Conservation (phyloP, 2,329 filamentous ascomycete genomes). For the Alternaria triticimaculans region DNA sequence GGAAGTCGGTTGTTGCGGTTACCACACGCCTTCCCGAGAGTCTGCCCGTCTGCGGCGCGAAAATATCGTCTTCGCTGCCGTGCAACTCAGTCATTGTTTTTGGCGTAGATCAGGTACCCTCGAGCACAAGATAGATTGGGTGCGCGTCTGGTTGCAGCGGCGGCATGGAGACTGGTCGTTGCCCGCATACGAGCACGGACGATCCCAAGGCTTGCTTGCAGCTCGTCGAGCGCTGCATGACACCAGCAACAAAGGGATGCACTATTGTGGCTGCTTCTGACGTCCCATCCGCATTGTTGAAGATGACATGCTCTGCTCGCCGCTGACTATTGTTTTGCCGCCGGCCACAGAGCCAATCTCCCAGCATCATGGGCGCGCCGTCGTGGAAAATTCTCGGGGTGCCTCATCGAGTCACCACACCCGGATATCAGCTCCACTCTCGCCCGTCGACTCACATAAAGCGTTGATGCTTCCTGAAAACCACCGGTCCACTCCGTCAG, state of each 20-base stretch:
- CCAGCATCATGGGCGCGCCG: conserved; percentile 25
- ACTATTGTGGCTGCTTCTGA: conserved; percentile 17
- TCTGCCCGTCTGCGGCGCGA: neutral
- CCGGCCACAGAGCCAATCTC: conserved; percentile 20
- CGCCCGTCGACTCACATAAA: conserved; percentile 33
- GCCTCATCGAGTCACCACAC: conserved; percentile 36
- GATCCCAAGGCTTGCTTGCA: conserved; percentile 4
- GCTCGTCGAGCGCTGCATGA: conserved; percentile 21
- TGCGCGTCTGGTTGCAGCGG: neutral
- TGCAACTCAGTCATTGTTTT: conserved; percentile 16
- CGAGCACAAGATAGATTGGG: neutral
- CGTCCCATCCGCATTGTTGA: conserved; percentile 9
- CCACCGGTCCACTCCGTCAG: conserved; percentile 6
- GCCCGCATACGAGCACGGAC: conserved; percentile 20
- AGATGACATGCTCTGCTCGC: conserved; percentile 19
- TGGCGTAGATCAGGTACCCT: conserved; percentile 8
- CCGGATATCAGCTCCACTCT: conserved; percentile 35
- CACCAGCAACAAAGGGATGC: conserved; percentile 14
- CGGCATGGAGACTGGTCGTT: neutral
- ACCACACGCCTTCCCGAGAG: conserved; percentile 2
- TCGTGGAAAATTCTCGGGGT: conserved; percentile 31
- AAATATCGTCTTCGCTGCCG: neutral
- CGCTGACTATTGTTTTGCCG: conserved; percentile 17
- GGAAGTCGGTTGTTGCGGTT: neutral
- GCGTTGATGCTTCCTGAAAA: conserved; percentile 19